Evolutionary conservation across 2,329 filamentous ascomycete genomes (phyloP).

Genomic region (Teratosphaeriaceae sp.): DNA sequence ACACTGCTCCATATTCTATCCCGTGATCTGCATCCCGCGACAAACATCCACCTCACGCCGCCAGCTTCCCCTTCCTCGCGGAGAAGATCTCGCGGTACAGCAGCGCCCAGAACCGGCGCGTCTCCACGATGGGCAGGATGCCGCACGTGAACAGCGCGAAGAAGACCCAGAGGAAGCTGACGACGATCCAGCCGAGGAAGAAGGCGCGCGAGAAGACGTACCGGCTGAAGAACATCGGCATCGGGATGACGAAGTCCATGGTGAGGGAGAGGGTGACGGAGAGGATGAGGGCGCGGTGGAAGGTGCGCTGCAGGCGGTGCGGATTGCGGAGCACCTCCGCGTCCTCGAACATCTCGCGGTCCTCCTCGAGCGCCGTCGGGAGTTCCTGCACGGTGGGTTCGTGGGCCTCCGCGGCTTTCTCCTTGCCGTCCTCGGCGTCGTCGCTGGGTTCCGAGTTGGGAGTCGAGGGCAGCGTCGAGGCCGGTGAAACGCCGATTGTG

Average conservation of each 20-base stretch:
- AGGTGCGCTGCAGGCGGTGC: constrained; percentile 1
- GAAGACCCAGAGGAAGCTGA: constrained; percentile 45
- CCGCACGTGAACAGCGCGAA: constrained; percentile 24
- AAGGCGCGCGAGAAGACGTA: constrained; percentile 45
- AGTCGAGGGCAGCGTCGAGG: too few relatives aligned
- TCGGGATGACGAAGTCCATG: constrained; percentile 23
- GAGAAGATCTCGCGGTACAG: background rate
- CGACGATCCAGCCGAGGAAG: constrained; percentile 41
- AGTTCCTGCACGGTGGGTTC: background rate
- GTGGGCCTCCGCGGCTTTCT: background rate
- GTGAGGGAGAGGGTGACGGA: constrained; percentile 55
- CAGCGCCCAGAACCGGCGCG: constrained; percentile 1
- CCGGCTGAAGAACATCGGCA: constrained; percentile 42
- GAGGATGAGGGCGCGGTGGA: constrained; percentile 37
- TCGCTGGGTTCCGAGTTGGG: background rate
- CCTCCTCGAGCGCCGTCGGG: background rate
- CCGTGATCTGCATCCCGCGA: too few relatives aligned
- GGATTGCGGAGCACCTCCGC: constrained; percentile 2
- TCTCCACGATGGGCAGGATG: constrained; percentile 6
- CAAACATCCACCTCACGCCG: too few relatives aligned
- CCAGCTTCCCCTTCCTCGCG: too few relatives aligned
- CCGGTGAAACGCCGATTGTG: constrained; percentile 22
- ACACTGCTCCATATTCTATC: too few relatives aligned
- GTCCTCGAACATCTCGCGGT: constrained; percentile 2
- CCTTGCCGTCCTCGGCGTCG: background rate